Evolutionary conservation across 2,329 filamentous ascomycete species (phyloP), one percentile per base, ranked within the genome.

Genomic region (Penicillium fuscoglaucum): DNA sequence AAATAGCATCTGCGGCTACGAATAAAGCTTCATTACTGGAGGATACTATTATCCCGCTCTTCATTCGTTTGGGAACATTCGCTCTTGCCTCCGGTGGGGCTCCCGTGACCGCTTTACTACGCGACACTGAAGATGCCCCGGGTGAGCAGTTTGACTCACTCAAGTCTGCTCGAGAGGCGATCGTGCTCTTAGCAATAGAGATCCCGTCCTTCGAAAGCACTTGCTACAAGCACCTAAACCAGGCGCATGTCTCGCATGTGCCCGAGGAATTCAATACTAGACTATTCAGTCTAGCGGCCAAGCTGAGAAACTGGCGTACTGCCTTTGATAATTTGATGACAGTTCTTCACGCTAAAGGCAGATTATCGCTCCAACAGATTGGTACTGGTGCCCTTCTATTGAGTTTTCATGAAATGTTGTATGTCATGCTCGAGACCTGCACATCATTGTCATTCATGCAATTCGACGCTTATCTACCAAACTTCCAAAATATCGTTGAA

Each of bases 1-100:
- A 62, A 26, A 58, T 55, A 33, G 53, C 58, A 29, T 21, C 15
- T 17, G 60, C 57, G 0, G 26, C 43, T 19, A 31, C 61, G 9
- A 44, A 45, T 4, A 54, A 67, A 13, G 33, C 58, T 13, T 47
- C 55, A 8, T 51, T 68, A 21, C 37, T 73, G 2, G 60, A 70
- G 9, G 60, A 66, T 28, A 70, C 62, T 7, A 70, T 73, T 17
- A 57, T 71, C 10, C 70, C 71, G 0, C 62, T 72, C 4, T 72
- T 73, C 19, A 49, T 70, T n/a, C 70, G 68, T 15, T 51, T 73
- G 12, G 69, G 67, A 10, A 52, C 67, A 19, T 52, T 71, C 5
- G 59, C 64, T 35, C 56, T 67, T 21, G 58, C 57, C 3, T 51
- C 57, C 13, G 58, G 64, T 24, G 52, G 51, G 4, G 41, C 50